Base-by-base conservation (phyloP, 176 grass and related monocot genomes). In the Oryza punctata region DNA sequence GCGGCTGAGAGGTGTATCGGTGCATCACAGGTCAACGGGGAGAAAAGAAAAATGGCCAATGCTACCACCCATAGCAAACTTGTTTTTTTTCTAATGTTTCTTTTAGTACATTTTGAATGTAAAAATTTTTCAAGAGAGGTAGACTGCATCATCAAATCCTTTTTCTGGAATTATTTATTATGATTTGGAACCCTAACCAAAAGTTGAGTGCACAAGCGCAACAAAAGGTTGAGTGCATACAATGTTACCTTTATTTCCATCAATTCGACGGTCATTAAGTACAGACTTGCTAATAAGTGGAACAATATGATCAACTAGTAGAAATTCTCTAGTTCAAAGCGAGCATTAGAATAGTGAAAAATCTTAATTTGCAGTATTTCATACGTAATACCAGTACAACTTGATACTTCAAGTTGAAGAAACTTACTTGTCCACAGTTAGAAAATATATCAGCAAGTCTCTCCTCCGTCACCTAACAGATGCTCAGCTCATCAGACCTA, bases 381-480 rank as follows among this genome's bases (percentile, higher is more conserved):
- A 26, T 73, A 49, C 40, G 65, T 65, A 79, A 47, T 61, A 68
- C 3, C 11, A 49, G 12, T 10, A 43, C 14, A 63, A 23, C 33
- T 64, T 15, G 44, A 82, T 18, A 16, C 18, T 86, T 82, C 60
- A 9, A 72, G 32, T 70, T 71, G 16, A 75, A 75, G 26, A 26
- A 88, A 87, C 88, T 93, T 90, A 97, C 95, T 80, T 93, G 92
- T 13, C 95, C 95, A 85, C 92, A 97, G n/a, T 65, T 91, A 76
- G 87, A 27, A 88, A 97, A 97, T 69, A 94, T 89, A 77, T 97
- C 95, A 66, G 95, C 95, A 91, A 97, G 95, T 81, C 84, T 94
- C 80, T 97, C 95, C 86, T 97, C 95, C 10, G 95, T 98, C 63
- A 98, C 95, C 95, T 98, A 87, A 69, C 26, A 91, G 24, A 87